These are phyloP conservation scores for Linum lewisii DNA, from an alignment of 345 rosid genomes.

Conservation along the genomic window DNA sequence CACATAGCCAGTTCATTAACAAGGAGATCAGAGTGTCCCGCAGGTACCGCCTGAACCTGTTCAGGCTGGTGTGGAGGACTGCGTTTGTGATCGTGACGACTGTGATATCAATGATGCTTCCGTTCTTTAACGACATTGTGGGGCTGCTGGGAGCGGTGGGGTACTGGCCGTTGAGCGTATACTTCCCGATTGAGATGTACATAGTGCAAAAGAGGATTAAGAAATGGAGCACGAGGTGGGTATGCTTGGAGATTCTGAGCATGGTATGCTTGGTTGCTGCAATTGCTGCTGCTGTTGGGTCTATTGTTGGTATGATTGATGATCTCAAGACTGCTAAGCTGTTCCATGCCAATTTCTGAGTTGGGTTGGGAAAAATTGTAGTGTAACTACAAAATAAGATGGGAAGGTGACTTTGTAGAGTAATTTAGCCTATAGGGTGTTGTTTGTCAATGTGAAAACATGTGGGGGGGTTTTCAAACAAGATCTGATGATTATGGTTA, in stretches of 20 bases:
- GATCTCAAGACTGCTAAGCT: slow-evolving; percentile 68
- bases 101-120: slow-evolving; percentile 70
- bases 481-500: too few species aligned
- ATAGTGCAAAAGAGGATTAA: slow-evolving; percentile 53
- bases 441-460: too few species aligned
- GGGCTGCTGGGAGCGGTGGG: slow-evolving; percentile 87
- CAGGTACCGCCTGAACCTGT: slow-evolving; percentile 49
- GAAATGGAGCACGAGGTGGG: slow-evolving; percentile 75
- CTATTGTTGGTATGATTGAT: slow-evolving; percentile 53
- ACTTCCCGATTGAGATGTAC: slow-evolving; percentile 90
- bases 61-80: slow-evolving; percentile 85
- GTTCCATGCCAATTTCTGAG: slow-evolving; percentile 38
- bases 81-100: slow-evolving; percentile 59
- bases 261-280: slow-evolving; percentile 62
- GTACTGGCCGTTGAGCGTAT: slow-evolving; percentile 88
- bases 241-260: slow-evolving; percentile 60
- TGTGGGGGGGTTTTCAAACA: too few species aligned
- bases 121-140: slow-evolving; percentile 74
- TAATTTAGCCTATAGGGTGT: too few species aligned
- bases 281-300: slow-evolving; percentile 71
- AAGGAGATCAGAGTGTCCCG: slow-evolving; percentile 44
- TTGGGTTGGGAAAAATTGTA: background rate
- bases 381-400: background rate
- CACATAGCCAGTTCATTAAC: slow-evolving; percentile 48
- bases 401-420: too few species aligned